Base-by-base conservation (phyloP, 2,329 filamentous ascomycete species). In the Lasiodiplodia hormozganensis region DNA sequence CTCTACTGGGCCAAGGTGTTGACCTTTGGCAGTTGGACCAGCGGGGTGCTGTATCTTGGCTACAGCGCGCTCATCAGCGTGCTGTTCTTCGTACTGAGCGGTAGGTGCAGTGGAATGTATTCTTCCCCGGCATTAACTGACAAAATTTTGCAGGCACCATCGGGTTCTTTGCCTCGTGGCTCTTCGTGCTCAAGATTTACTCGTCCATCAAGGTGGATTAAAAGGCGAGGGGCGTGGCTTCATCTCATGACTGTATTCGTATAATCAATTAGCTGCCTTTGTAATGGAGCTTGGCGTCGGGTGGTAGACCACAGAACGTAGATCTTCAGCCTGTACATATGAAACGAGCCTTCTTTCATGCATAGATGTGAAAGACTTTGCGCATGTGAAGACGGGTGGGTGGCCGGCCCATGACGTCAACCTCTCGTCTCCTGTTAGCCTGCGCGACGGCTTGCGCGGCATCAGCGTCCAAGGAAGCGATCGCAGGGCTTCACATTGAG, bases 141-240 rank as follows among this genome's bases (percentile, higher is more conserved):
- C 38, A 49, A 2, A 23, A 31, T 12, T 6, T 54, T 31, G 18
- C 47, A 97, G 96, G 95, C 38, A 92, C 95, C 0, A 98, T 99
- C 77, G 96, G 96, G 67, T 97, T 96, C 84, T 93, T 97, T 74
- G 89, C 96, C 10, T 96, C 93, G 78, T 98, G 94, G 93, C 87
- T 91, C 78, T 99, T 99, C 78, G 91, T 97, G 65, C 89, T 92
- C 73, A 95, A 92, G 79, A 99, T 99, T 70, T 99, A 99, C 80
- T 85, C 89, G 28, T 97, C 94, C n/a, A 97, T 99, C 83, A 99
- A 99, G 85, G 94, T 99, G 72, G 96, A 99, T 78, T 99, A 80
- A 57, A 12, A 28, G 54, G 4, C 16, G 43, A 25, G 11, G 23
- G 54, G 28, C 18, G 53, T 11, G 16, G n/a, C 43, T 64, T 64